phyloP scores from a whole-genome alignment of 371 early-diverging fungal genomes.

The Choanephora cucurbitarum region DNA sequence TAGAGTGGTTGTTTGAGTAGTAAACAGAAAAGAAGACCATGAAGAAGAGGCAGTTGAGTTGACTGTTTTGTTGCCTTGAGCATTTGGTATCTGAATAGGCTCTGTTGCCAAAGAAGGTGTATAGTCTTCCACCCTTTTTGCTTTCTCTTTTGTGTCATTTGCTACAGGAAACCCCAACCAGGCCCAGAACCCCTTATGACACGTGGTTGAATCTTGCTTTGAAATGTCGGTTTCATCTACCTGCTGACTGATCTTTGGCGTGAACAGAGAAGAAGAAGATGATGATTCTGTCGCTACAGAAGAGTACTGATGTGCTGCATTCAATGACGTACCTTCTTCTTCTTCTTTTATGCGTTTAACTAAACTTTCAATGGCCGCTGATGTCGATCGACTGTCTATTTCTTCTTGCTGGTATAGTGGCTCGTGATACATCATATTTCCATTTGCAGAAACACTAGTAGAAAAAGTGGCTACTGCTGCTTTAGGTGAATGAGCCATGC shows the following conservation, averaged over 20 bases:
- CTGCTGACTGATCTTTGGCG: not conserved
- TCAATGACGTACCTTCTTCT: not conserved
- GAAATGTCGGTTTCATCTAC: not conserved
- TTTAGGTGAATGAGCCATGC: slow-evolving; percentile 23
- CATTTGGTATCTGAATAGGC: not conserved
- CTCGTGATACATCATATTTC: slow-evolving; percentile 7
- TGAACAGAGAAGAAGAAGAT: not conserved
- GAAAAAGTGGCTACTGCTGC: slow-evolving; percentile 24
- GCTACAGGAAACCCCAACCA: slow-evolving; percentile 1
- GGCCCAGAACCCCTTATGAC: not conserved
- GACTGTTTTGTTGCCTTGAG: not conserved
- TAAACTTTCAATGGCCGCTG: slow-evolving; percentile 13
- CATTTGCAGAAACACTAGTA: slow-evolving; percentile 30
- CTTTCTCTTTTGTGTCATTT: not conserved
- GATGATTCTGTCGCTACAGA: not conserved
- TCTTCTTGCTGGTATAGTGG: slow-evolving; percentile 1
- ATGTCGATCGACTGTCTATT: not conserved
- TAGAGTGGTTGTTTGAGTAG: not conserved
- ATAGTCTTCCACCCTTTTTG: not conserved
- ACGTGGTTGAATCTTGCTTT: not conserved
- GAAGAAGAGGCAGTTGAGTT: not conserved
- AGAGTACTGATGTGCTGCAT: not conserved
- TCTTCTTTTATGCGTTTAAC: slow-evolving; percentile 9
- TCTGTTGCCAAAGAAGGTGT: not conserved
- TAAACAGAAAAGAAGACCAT: slow-evolving; percentile 12